Base-by-base conservation (phyloP, 306 rosid species). In the Vigna hirtella region DNA sequence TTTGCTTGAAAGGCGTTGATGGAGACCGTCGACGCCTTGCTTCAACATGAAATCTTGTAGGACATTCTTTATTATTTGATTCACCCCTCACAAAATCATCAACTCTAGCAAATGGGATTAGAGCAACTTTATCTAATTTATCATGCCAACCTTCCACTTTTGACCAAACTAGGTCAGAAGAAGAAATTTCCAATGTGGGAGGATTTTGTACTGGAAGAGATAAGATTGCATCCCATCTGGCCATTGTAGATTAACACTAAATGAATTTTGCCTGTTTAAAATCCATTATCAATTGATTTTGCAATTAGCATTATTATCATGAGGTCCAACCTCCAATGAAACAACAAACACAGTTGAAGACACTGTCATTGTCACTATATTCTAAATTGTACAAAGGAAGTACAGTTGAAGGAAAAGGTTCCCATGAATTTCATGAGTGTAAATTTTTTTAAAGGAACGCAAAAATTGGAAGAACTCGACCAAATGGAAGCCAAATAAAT, bases 171-270 rank as follows among this genome's bases (percentile, higher is more conserved):
- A 95, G 74, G 49, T 95, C 97, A 67, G 17, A 72, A 4, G 93
- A 68, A 81, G 97, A 91, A 84, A 95, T 79, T 83, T 89, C 98
- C 88, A 85, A 82, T 6, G 88, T 83, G 34, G 93, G 90, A 83
- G 98, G 99, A 78, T 87, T 95, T 87, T 95, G 97, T n/a, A 95
- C 91, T 1, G 95, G 97, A 73, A 93, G 98, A 65, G 99, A 91
- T 32, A 93, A 80, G 81, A 95, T 93, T 61, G 91, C 98, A 59
- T 95, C 99, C 97, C 98, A 95, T 84, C 97, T 89, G 17, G 98
- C 97, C 98, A 95, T 95, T 80, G 52, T 38, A 36, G 58, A 69
- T 40, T 24, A 18, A 81, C 45, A 42, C 48, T 59, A 63, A 28
- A 26, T 13, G 68, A 49, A 77, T 34, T 1, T 51, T 22, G 9